Evolutionary conservation across 2,329 filamentous ascomycete genomes (phyloP).

Genomic region (Mycosphaerella sp.): DNA sequence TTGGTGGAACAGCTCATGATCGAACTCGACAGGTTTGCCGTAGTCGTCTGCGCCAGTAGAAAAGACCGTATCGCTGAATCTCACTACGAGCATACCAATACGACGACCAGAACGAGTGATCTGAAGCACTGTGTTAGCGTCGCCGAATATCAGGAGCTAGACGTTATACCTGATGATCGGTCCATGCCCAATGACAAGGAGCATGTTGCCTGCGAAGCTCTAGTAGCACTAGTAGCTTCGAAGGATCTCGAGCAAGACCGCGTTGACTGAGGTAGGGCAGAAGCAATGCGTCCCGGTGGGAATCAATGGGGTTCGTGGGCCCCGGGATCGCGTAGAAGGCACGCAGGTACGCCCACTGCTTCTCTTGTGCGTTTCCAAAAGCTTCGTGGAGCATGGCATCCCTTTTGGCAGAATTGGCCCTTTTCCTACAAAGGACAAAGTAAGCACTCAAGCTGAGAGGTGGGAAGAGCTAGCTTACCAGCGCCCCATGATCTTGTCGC

Average conservation of each 20-base stretch:
- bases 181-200: neutral
- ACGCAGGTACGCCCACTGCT: neutral
- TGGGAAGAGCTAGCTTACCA: neutral
- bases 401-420: neutral
- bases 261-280: neutral
- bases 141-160: neutral
- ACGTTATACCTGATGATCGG: neutral
- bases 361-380: neutral
- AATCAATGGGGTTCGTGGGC: neutral
- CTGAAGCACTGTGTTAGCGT: neutral
- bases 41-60: neutral
- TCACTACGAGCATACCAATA: constrained; percentile 1
- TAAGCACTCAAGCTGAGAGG: neutral
- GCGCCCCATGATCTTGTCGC: neutral
- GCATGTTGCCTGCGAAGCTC: neutral
- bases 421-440: neutral
- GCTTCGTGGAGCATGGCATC: neutral
- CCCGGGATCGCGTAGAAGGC: neutral
- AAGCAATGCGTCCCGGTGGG: neutral
- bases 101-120: neutral
- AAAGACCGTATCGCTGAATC: neutral
- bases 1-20: constrained; percentile 1
- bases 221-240: neutral
- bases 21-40: neutral
- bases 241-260: neutral